Evolutionary conservation across 129 eudicot species (phyloP), one percentile per base, ranked within the genome.

Genomic region (Cynara cardunculus): DNA sequence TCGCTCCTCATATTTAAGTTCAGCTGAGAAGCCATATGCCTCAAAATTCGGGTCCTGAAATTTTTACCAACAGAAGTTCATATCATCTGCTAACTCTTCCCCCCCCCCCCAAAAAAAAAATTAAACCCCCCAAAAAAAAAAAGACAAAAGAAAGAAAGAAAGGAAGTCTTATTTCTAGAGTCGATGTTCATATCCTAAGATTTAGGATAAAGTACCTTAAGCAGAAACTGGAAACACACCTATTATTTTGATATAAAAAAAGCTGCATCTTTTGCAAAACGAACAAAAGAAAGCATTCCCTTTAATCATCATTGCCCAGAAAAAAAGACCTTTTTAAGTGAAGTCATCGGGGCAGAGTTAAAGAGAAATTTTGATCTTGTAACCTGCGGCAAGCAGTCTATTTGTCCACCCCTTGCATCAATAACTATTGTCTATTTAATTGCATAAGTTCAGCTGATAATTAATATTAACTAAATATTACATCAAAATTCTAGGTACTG

Each of bases 11-110:
- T 91, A 76, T 88, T 85, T 76, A 96, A 83, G 46, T 80, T 92
- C 85, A 92, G 64, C 78, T 96, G 89, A 78, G 91, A 82, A 72
- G 97, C 97, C 93, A 79, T 88, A 83, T 96, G 99, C 73, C 99
- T 84, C 87, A 96, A 79, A 59, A 96, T 87, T 39, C 99, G 93
- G 22, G 97, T 87, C 88, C 99, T 92, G 88, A 49, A 76, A 44
- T 69, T 9, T 22, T 72, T 34, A 21, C 13, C 66, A 72, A 46
- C 68, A 69, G 26, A 64, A 46, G 25, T 41, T 56, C n/a, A 34
- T 27, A 53, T 81, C 67, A 76, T 73, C 24, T 2, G 30, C 56
- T 21, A 27, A n/a, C 10, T 21, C 0, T 3, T 8, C 65, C 65
- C 65, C 65, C 65, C 67, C 67, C 26, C 10, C 67, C 12, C 25